Evolutionary conservation across 2,329 filamentous ascomycete species (phyloP).

Genomic region (Beauveria asiatica): DNA sequence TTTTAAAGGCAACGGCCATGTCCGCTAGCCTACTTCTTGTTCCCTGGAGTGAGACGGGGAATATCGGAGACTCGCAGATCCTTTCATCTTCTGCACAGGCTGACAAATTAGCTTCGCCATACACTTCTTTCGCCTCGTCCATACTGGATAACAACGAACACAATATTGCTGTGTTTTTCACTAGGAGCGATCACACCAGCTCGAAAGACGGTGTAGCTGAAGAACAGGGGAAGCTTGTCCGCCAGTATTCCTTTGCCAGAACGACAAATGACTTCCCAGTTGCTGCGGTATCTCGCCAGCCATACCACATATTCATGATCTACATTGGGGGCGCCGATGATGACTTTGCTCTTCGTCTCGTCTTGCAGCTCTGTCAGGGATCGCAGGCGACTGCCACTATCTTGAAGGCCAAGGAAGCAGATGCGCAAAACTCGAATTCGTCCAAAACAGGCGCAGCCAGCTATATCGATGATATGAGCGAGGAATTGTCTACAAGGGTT

Average conservation of each 20-base stretch:
- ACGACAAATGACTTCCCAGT: slow-evolving; percentile 44
- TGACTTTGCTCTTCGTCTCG: slow-evolving; percentile 66
- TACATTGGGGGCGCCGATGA: slow-evolving; percentile 84
- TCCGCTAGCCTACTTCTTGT: slow-evolving; percentile 68
- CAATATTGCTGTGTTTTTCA: slow-evolving; percentile 72
- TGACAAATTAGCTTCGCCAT: slow-evolving; percentile 38
- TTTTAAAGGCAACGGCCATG: slow-evolving; percentile 60
- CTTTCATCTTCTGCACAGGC: slow-evolving; percentile 21
- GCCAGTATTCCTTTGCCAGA: slow-evolving; percentile 52
- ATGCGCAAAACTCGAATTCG: neutral
- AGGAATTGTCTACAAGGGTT: slow-evolving; percentile 13
- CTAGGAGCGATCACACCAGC: slow-evolving; percentile 34
- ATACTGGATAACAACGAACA: slow-evolving; percentile 56
- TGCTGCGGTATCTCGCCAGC: slow-evolving; percentile 54
- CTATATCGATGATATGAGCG: slow-evolving; percentile 10
- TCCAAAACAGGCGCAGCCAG: slow-evolving; percentile 11
- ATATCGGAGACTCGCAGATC: slow-evolving; percentile 55
- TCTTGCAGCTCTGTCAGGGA: slow-evolving; percentile 77
- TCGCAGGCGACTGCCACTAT: slow-evolving; percentile 71
- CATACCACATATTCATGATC: slow-evolving; percentile 78
- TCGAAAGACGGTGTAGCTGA: slow-evolving; percentile 36
- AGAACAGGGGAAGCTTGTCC: slow-evolving; percentile 33
- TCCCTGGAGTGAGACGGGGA: slow-evolving; percentile 82
- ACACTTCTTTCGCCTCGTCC: slow-evolving; percentile 65
- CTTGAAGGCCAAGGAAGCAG: slow-evolving; percentile 24